Conservation (phyloP, 805 yeast genomes). For the Teunomyces tritomae region DNA sequence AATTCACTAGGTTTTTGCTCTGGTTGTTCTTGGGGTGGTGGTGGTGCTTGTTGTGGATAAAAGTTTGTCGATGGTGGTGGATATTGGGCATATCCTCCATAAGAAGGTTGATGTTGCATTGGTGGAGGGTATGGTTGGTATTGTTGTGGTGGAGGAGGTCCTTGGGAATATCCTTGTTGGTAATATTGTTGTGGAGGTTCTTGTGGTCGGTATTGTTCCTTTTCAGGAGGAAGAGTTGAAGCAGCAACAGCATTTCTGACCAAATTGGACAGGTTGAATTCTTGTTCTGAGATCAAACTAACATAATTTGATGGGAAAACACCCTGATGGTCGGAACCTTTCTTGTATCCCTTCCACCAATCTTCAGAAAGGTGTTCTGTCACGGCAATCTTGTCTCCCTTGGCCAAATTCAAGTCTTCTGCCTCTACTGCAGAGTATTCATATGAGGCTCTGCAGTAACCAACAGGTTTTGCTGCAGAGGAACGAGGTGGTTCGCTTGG, state of each 20-base stretch:
- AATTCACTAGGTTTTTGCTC: slow-evolving; percentile 30
- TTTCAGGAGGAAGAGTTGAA: slow-evolving; percentile 15
- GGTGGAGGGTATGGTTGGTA: slow-evolving; percentile 12
- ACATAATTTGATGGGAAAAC: slow-evolving; percentile 92
- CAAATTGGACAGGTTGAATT: slow-evolving; percentile 16
- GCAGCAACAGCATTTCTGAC: slow-evolving; percentile 2
- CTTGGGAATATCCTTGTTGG: slow-evolving; percentile 2
- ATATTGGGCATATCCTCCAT: slow-evolving; percentile 41
- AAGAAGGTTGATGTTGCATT: slow-evolving; percentile 26
- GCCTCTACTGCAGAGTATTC: slow-evolving; percentile 71
- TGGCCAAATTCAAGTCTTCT: slow-evolving; percentile 63
- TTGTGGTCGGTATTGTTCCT: slow-evolving; percentile 14
- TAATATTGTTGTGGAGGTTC: slow-evolving; percentile 15
- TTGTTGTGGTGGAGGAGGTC: slow-evolving; percentile 6
- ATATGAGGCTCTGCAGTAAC: slow-evolving; percentile 63
- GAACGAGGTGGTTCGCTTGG: slow-evolving; percentile 18
- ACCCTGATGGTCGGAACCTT: slow-evolving; percentile 53
- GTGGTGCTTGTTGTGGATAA: slow-evolving; percentile 36
- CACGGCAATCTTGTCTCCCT: slow-evolving; percentile 70
- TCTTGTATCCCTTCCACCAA: slow-evolving; percentile 83
- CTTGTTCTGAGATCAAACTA: slow-evolving; percentile 34
- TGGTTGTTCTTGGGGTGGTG: slow-evolving; percentile 15
- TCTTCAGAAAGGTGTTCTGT: slow-evolving; percentile 73
- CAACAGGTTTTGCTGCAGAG: slow-evolving; percentile 22
- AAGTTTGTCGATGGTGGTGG: slow-evolving; percentile 52